Base-by-base conservation (phyloP, 176 grass and related monocot genomes). In the Melocanna baccifera region DNA sequence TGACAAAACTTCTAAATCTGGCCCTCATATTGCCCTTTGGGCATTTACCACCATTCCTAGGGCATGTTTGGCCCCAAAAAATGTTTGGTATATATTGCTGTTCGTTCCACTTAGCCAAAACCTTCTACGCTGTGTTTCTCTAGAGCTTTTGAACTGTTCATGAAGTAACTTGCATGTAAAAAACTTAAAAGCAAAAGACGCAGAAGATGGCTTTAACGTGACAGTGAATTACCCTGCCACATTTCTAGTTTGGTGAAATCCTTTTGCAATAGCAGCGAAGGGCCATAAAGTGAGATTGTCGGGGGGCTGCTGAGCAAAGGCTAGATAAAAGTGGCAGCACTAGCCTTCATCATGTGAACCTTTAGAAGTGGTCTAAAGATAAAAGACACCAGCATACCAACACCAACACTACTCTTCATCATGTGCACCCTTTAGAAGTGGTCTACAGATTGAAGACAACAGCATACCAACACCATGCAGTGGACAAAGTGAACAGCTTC, bases 1-100 rank as follows among this genome's bases (percentile, higher is more conserved):
- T 83, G 80, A 75, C 48, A 69, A 4, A 83, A 18, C 62, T 77
- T 71, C 68, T 50, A 69, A 46, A 87, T 75, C 50, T 69, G 42
- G 52, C 62, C 75, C 26, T 59, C 62, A 4, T 69, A 47, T 81
- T 32, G 43, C 26, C 15, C 36, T 69, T 64, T 6, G 18, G 61
- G 29, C 61, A 42, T 43, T 81, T 42, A 43, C 32, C 18, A 57
- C 37, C 7, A 42, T n/a, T 23, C 63, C 1, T 15, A 19, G n/a
- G 57, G 13, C 57, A 73, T 53, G 6, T 73, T 39, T 40, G 18
- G n/a, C 22, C 15, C 30, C 52, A 25, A 32, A 50, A 5, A 52
- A 71, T 7, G 50, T 34, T 47, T 50, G 26, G 15, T n/a, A 20
- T 12, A 41, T 77, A 25, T 41, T 43, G 15, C 14, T 20, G 1